Evolutionary conservation across 345 rosid genomes (phyloP), one percentile per base, ranked within the genome.

Genomic region (Citrus hindsii): DNA sequence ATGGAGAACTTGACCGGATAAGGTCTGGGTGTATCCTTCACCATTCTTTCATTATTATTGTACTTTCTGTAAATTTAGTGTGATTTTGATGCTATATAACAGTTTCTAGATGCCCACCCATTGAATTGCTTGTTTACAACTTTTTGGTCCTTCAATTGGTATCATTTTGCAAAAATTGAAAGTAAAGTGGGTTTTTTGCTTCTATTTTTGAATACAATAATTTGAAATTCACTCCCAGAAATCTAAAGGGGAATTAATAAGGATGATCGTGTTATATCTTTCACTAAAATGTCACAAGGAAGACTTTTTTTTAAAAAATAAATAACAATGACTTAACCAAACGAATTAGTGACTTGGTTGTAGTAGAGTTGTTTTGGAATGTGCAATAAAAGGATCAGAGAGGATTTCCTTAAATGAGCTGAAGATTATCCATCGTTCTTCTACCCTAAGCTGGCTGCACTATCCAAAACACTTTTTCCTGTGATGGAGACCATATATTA

Each of bases 21-120:
- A 81, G 98, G 80, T 95, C 98, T 10, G 98, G 98, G 33, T 95
- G 98, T 93, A 93, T 93, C 98, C 98, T 95, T 87, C 59, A 30
- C 59, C 46, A 68, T 35, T 18, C 16, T 68, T 28, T 8, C 63
- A 37, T 76, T 14, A 2, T 72, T 53, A 48, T 33, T 4, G 3
- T 5, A 0, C 5, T 25, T 67, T 22, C 19, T 60, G 38, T 27
- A 38, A 16, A 7, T 28, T 73, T 37, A 38, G 18, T 38, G 0
- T 18, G 35, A 38, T 37, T 72, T 72, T 72, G 62, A 73, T 37
- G 30, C 56, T 53, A 12, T 27, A 7, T 51, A 14, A 16, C 16
- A 5, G 27, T 37, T 6, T 46, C 18, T 64, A 32, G 8, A 64
- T 32, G 37, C 2, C 37, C 68, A 32, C 68, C 6, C 68, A 32